Base-by-base conservation (phyloP, 139 green algal genomes). In the Yamagishiella unicocca region DNA sequence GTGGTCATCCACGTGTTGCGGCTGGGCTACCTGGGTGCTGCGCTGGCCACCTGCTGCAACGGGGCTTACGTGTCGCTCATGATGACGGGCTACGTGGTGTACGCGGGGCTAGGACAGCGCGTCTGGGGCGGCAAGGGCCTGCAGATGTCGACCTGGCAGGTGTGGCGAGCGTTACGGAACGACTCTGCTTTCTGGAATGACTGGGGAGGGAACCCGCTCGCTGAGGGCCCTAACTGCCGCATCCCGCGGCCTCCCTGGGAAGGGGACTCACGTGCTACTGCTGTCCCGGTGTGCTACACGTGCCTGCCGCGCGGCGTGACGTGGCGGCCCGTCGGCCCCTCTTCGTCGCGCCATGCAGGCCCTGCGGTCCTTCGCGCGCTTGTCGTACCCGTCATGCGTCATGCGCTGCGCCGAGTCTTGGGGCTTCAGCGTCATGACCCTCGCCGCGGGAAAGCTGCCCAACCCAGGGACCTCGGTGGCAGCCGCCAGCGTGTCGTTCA, bases 351-450 rank as follows among this genome's bases (percentile, higher is more conserved):
- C 50, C 5, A 10, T 73, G 64, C 79, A 85, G 79, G 79, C 61
- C 19, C 43, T 88, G 87, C 12, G 22, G 7, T 35, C 42, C 21
- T 88, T 90, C 35, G 74, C 72, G 2, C 22, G 24, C 31, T 74
- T 92, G 40, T 82, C 91, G 1, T 91, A 88, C 66, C 67, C 87
- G 9, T 62, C 82, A 21, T 90, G 85, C 75, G 38, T 90, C 78
- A 95, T 95, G 92, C 87, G 85, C 50, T 90, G 84, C 42, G 62
- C 91, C 0, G 92, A 95, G 85, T 83, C 61, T 19, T 91, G 89
- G 85, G 64, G 62, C n/a, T 93, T 93, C 68, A 66, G 29, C 33
- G n/a, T 93, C 68, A 91, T 92, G 66, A 92, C 85, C 0, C 27
- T 94, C 27, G 73, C 76, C 19, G 75, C 86, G 22, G 86, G 86